Evolutionary conservation across 768 basidiomycete genomes (phyloP), one percentile per base, ranked within the genome.

Genomic region (Leucosporidium creatinivorum): DNA sequence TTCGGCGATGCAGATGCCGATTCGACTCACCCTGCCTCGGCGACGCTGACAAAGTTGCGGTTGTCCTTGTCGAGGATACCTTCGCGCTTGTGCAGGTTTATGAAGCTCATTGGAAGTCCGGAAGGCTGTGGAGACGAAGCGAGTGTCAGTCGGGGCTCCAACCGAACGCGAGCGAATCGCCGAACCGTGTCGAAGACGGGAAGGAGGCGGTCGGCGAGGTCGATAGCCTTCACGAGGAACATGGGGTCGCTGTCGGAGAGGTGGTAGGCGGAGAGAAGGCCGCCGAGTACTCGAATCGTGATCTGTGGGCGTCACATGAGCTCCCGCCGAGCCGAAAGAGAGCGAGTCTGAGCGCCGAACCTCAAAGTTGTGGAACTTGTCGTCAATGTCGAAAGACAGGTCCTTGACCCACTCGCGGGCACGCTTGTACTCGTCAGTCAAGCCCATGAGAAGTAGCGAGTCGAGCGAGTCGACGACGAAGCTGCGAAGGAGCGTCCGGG

Each of bases 201-300:
- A 13, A 96, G 78, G 17, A 97, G 84, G n/a, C 93, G 83, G 73
- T 92, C 86, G 19, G 85, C 93, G 3, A 98, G 85, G 63, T 96
- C 92, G 15, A 81, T 78, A 1, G 93, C 91, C 68, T 85, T 86
- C 65, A 86, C 81, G 15, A 96, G 83, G 76, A 85, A 91, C 4
- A 93, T 73, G 7, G 80, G 73, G 67, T 93, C 88, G 0, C 64
- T 70, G 21, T 81, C 82, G 0, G 89, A 86, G 15, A 96, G 83
- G 74, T 92, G 85, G 75, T 91, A 86, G 0, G 92, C 88, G 2
- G 92, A 86, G 2, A 97, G 81, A 6, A 98, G 83, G 0, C 94
- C 94, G 13, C 94, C 93, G 4, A 98, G 82, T 1, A 94, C 84
- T 28, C 93, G 86, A 61, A 96, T 97, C 0, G 92, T 96, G 1